Evolutionary conservation across 2,329 filamentous ascomycete species (phyloP), one percentile per base, ranked within the genome.

Genomic region (Chaetomiaceae sp.): DNA sequence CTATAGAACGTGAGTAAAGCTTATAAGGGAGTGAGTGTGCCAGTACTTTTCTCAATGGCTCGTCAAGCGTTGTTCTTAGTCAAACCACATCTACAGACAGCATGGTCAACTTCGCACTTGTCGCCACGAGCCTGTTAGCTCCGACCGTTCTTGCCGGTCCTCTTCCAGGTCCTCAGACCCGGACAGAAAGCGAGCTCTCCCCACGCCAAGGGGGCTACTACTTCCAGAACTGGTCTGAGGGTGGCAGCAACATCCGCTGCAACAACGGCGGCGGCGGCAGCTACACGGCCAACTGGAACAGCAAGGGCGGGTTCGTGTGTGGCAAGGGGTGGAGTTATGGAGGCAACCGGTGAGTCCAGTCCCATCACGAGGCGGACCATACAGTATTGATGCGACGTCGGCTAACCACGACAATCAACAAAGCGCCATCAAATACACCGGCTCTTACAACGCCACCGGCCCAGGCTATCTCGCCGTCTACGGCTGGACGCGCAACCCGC

Each of bases 281-380:
- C 20, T 77, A 76, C 64, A 66, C 60, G 3, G 70, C 72, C 0
- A 65, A 59, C 38, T 78, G 74, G 75, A 66, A 59, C 42, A 68
- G 70, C 55, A 63, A 59, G 33, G 76, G 76, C 33, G 77, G 79
- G 60, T 78, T 81, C 41, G 77, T 81, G 16, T 77, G 70, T 55
- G 79, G 79, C 25, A 82, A 82, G 61, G 79, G 79, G 17, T 82
- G 79, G 79, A 73, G 70, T 50, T 70, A 75, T 13, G 78, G 78
- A 40, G 71, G 68, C 46, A 66, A 67, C 12, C 69, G 75, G 77
- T 80, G 66, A 54, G 66, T 37, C 3, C 4, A 4, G 14, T 13
- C 34, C 45, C 30, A 7, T 27, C 6, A 27, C 25, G 10, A 27
- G 6, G 25, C 6, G 25, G 6, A 6, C 10, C 6, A 27, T n/a